Evolutionary conservation across 345 rosid genomes (phyloP).

Genomic region (Eucalyptus regnans): DNA sequence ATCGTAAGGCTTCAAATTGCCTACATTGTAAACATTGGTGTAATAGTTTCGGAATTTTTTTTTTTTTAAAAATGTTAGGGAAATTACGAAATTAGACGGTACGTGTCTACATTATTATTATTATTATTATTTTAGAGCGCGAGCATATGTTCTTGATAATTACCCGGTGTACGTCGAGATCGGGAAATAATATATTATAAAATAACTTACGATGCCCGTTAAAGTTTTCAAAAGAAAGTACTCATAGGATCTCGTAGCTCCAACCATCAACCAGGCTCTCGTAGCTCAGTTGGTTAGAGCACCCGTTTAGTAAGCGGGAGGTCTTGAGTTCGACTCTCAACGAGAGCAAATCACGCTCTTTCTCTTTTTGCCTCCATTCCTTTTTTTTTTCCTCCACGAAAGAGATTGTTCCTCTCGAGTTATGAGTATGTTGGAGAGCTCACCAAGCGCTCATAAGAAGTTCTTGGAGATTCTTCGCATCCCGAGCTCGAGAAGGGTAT

Average conservation of each 20-base stretch:
- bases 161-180: too few species aligned
- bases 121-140: too few species aligned
- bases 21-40: too few species aligned
- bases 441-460: neutral
- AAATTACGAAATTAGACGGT: too few species aligned
- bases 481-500: neutral
- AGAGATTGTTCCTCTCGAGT: neutral
- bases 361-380: neutral
- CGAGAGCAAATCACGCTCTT: conserved; percentile 24
- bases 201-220: too few species aligned
- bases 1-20: too few species aligned
- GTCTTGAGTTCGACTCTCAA: conserved; percentile 98
- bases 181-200: too few species aligned
- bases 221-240: too few species aligned
- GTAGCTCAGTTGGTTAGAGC: conserved; percentile 99
- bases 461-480: neutral
- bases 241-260: accelerated
- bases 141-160: too few species aligned
- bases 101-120: too few species aligned
- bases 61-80: too few species aligned
- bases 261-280: conserved; percentile 13
- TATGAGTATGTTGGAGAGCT: neutral
- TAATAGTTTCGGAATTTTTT: too few species aligned
- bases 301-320: conserved; percentile 97
- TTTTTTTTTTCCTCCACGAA: accelerated